phyloP scores from a whole-genome alignment of 202 grass and related monocot species.

The Cymbopogon flexuosus region DNA sequence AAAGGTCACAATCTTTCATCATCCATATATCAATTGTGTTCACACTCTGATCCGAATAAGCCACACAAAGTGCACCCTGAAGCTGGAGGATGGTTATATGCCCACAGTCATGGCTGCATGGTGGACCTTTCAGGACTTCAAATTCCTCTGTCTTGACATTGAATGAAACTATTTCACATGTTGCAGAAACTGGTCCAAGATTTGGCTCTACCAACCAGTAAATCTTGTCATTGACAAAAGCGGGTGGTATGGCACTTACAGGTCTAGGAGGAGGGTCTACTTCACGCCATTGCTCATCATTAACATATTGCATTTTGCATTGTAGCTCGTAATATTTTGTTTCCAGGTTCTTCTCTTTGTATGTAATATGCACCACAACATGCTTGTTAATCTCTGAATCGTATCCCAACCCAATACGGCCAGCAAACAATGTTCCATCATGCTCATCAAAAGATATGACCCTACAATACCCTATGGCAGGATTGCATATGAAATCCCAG shows the following conservation, averaged over 20 bases:
- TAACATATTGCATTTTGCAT: neutral
- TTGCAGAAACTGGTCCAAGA: constrained; percentile 5
- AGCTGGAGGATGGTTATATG: constrained; percentile 12
- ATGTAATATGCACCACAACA: neutral
- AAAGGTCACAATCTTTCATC: neutral
- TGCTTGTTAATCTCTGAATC: neutral
- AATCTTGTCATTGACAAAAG: constrained; percentile 1
- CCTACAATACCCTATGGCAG: neutral
- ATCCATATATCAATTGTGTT: constrained; percentile 24
- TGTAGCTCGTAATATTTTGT: constrained; percentile 19
- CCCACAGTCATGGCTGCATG: constrained; percentile 1
- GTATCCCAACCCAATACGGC: constrained; percentile 17
- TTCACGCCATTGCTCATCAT: neutral
- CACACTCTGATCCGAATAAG: neutral
- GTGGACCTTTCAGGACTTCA: constrained; percentile 20
- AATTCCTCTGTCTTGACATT: neutral
- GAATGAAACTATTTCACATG: constrained; percentile 4
- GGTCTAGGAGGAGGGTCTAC: constrained; percentile 24
- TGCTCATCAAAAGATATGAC: neutral
- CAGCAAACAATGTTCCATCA: constrained; percentile 4
- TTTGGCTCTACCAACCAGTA: constrained; percentile 23
- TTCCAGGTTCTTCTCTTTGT: constrained; percentile 23
- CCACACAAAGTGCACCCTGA: constrained; percentile 7
- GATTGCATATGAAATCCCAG: constrained; percentile 28
- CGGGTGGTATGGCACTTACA: neutral